phyloP scores from a whole-genome alignment of 495 filamentous ascomycete genomes.

The Aspergillus egyptiacus region DNA sequence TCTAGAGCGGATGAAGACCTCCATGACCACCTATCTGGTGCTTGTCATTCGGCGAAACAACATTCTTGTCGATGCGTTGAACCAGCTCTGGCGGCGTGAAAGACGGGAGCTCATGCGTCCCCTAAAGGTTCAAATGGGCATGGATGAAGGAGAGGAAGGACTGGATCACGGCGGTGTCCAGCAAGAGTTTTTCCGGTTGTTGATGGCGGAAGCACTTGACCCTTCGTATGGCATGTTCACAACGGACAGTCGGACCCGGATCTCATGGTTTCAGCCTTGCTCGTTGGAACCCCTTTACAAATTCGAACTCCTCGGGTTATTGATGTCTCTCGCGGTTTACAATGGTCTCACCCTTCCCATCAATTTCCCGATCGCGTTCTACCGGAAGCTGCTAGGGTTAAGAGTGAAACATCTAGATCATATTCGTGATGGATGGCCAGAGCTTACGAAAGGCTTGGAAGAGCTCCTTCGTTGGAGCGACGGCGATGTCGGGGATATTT shows the following conservation, averaged over 20 bases:
- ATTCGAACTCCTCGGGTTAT: constrained; percentile 81
- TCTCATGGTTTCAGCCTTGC: constrained; percentile 82
- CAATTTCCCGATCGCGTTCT: constrained; percentile 78
- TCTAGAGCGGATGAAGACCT: constrained; percentile 54
- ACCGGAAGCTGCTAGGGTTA: constrained; percentile 66
- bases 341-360: constrained; percentile 88
- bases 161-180: constrained; percentile 91
- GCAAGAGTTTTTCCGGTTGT: constrained; percentile 87
- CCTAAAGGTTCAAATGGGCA: constrained; percentile 80
- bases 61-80: constrained; percentile 70
- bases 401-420: constrained; percentile 61
- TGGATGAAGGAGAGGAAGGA: constrained; percentile 76
- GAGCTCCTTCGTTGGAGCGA: constrained; percentile 68
- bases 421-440: constrained; percentile 84
- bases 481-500: constrained; percentile 74
- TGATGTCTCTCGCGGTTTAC: constrained; percentile 86
- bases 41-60: constrained; percentile 66
- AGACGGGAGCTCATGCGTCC: constrained; percentile 76
- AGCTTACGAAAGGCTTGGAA: constrained; percentile 65
- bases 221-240: constrained; percentile 74
- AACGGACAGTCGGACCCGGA: constrained; percentile 62
- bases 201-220: constrained; percentile 69
- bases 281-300: constrained; percentile 79
- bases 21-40: constrained; percentile 66
- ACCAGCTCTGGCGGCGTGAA: constrained; percentile 84